Conservation (phyloP, 805 yeast genomes). For the Metschnikowia orientalis region DNA sequence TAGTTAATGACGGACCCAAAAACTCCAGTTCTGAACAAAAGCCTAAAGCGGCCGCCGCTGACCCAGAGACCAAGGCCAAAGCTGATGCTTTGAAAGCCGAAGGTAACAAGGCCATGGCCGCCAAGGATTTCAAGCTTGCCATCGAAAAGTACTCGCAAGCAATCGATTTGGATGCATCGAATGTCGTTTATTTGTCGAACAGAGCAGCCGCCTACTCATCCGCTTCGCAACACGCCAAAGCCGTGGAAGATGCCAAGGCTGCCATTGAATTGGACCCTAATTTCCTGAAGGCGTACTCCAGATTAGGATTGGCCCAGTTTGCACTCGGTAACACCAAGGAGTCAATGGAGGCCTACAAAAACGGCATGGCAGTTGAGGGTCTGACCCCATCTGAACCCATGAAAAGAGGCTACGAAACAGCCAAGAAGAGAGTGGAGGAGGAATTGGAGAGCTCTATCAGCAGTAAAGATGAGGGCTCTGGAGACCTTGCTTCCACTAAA, state of each 20-base stretch:
- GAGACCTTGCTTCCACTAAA: constrained; percentile 18
- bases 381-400: constrained; percentile 79
- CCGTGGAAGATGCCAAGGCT: constrained; percentile 75
- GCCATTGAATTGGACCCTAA: constrained; percentile 76
- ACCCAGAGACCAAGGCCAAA: constrained; percentile 51
- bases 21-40: too few relatives aligned
- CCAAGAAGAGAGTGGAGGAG: constrained; percentile 80
- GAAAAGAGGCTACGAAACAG: constrained; percentile 91
- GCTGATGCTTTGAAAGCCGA: constrained; percentile 84
- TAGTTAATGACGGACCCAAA: constrained; percentile 29
- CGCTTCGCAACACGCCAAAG: constrained; percentile 63
- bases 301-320: constrained; percentile 89
- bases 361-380: constrained; percentile 85
- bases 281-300: constrained; percentile 90
- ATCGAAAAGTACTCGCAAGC: constrained; percentile 78
- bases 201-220: constrained; percentile 97
- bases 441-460: constrained; percentile 47
- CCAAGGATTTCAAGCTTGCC: constrained; percentile 65
- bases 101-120: constrained; percentile 89
- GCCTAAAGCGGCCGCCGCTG: constrained; percentile 26
- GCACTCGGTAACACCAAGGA: constrained; percentile 93
- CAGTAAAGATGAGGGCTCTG: constrained; percentile 26
- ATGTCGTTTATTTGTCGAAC: constrained; percentile 84
- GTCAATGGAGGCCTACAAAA: constrained; percentile 84
- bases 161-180: constrained; percentile 59